Evolutionary conservation across 164 flowering plant species (phyloP).

Genomic region (Stephania japonica): DNA sequence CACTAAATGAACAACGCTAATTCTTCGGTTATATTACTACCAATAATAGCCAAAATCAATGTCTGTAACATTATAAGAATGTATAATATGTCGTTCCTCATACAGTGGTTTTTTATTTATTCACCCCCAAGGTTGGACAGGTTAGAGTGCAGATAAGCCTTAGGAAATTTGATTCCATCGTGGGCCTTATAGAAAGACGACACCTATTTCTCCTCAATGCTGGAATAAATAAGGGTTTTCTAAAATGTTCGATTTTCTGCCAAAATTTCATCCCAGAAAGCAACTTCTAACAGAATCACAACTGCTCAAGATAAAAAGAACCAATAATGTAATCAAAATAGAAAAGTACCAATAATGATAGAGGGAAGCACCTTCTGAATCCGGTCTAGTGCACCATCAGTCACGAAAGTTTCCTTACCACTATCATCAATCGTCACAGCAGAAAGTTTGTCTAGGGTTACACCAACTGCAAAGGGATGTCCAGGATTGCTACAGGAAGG

Average conservation of each 20-base stretch:
- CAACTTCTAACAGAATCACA: neutral
- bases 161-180: neutral
- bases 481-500: slow-evolving; percentile 74
- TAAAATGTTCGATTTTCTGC: neutral
- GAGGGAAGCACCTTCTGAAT: slow-evolving; percentile 66
- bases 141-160: neutral
- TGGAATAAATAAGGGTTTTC: neutral
- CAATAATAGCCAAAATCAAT: too few relatives aligned
- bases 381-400: slow-evolving; percentile 76
- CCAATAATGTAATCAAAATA: neutral
- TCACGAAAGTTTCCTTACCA: slow-evolving; percentile 82
- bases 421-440: slow-evolving; percentile 86
- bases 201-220: neutral
- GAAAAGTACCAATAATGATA: neutral
- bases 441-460: slow-evolving; percentile 77
- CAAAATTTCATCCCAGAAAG: neutral
- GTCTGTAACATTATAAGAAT: neutral
- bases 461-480: slow-evolving; percentile 94
- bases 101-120: neutral
- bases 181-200: neutral
- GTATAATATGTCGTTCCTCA: neutral
- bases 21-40: too few relatives aligned
- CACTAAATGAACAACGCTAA: too few relatives aligned
- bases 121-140: neutral
- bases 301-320: neutral